Base-by-base conservation (phyloP, 805 yeast genomes). In the Phaffomyces thermotolerans region DNA sequence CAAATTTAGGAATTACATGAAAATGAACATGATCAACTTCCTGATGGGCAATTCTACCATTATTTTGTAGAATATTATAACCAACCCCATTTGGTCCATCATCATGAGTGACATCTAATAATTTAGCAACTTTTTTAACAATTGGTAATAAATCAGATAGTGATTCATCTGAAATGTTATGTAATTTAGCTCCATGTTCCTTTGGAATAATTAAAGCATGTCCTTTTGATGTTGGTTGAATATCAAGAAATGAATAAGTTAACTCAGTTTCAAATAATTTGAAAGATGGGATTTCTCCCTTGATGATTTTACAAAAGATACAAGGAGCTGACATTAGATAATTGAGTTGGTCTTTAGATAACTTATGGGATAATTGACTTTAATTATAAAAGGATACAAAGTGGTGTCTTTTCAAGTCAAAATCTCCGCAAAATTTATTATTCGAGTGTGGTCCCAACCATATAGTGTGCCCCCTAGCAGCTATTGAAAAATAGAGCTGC, bases 11-110 rank as follows among this genome's bases (percentile, higher is more conserved):
- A 60, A 91, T 91, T 63, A 91, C 78, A 64, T 91, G 99, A 76
- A 93, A 85, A 64, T 91, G 99, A 46, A 93, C 97, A 62, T 91
- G 99, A 53, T 85, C 93, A 45, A 93, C 98, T 44, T 75, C 83
- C 69, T 91, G 99, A 61, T 93, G 98, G 12, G 98, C 99, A 58
- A 90, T 81, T 60, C 86, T 69, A 40, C 98, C 98, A 55, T 91
- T 93, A 72, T 91, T 93, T 65, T 90, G 98, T 52, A 91, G 69
- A 18, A 91, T 62, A 60, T 91, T 91, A 73, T 91, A 91, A 37
- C 95, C 95, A 40, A 66, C 72, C 17, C 88, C 87, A 10, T 73
- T 74, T 14, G 77, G 73, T 33, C 84, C 77, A 47, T 81, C 83
- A 37, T 81, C 83, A 39, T 68, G 67, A 51, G 77, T 83, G 50